Evolutionary conservation across 2,329 filamentous ascomycete species (phyloP), one percentile per base, ranked within the genome.

Genomic region (Epichloe amarillans): DNA sequence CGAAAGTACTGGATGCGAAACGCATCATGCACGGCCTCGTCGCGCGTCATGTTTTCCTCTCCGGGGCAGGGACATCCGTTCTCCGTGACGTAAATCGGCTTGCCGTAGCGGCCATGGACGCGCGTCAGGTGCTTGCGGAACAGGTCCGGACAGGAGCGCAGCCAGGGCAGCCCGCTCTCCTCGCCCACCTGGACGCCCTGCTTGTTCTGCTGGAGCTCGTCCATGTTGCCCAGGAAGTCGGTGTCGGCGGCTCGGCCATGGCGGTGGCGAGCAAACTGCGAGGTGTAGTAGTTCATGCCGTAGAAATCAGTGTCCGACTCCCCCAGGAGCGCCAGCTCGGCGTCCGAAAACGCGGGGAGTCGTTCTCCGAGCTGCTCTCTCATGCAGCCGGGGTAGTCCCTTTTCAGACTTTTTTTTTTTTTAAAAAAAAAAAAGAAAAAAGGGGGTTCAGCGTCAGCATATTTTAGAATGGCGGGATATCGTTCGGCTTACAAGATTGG

Each of bases 281-380:
- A 63, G 0, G 67, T 68, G 61, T 70, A 70, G 51, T 64, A 66
- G 55, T 70, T 69, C 66, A 69, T 69, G 42, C 67, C 66, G 51
- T 69, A 70, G 48, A 69, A 70, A 47, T 64, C 61, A 3, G 56
- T 59, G 7, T 61, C 57, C 0, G 60, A 57, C 3, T 55, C 54
- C 0, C 52, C 52, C 0, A 68, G 55, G 0, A 65, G 48, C 5
- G 51, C 46, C 30, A 62, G 54, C 4, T 69, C 66, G 0, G 53
- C 52, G 0, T 52, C 36, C 1, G 65, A 60, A 33, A 67, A 67
- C 0, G 43, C 4, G 0, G 65, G 66, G 0, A 68, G 56, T 0
- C 66, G 58, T 0, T 51, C 35, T 17, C 63, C 62, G 8, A 69
- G 60, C 38, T 67, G 62, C 10, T 58, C 50, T 1, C 65, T 62